Percentiles rank a stretch among this genome's conserved stretches.
phyloP scores from a whole-genome alignment of 345 rosid genomes.

The Hypericum perforatum region DNA sequence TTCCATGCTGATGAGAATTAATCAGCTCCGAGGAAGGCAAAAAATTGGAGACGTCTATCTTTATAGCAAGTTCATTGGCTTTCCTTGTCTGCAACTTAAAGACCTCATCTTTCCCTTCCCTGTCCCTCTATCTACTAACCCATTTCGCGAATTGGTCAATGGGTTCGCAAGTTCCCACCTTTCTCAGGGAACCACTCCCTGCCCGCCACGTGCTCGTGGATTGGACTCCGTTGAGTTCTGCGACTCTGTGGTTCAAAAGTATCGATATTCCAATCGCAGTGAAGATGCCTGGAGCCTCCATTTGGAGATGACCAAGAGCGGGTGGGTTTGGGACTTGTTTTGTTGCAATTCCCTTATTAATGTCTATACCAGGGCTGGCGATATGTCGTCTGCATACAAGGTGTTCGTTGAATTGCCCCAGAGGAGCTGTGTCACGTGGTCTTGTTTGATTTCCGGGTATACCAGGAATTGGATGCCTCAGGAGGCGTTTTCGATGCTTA shows the following conservation, averaged over 20 bases:
- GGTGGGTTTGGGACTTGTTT: slow-evolving; percentile 45
- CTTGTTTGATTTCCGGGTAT: slow-evolving; percentile 71
- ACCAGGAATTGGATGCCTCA: slow-evolving; percentile 35
- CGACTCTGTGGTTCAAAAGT: slow-evolving; percentile 28
- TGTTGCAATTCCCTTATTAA: slow-evolving; percentile 60
- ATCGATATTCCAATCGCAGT: slow-evolving; percentile 18
- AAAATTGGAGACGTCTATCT: too few relatives aligned
- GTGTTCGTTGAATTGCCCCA: slow-evolving; percentile 71
- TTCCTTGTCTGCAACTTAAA: too few relatives aligned
- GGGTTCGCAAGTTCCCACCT: background rate
- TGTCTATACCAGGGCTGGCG: slow-evolving; percentile 33
- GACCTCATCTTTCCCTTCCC: too few relatives aligned
- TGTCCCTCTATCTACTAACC: too few relatives aligned
- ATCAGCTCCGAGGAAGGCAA: too few relatives aligned
- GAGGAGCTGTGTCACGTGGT: slow-evolving; percentile 68
- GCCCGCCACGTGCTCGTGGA: background rate
- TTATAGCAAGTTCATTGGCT: too few relatives aligned
- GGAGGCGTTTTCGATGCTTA: slow-evolving; percentile 44
- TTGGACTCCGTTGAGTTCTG: slow-evolving; percentile 8
- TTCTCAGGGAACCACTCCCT: background rate
- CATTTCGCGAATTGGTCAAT: too few relatives aligned
- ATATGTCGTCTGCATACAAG: slow-evolving; percentile 38
- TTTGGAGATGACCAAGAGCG: slow-evolving; percentile 36
- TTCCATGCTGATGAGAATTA: too few relatives aligned
- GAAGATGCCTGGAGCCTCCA: slow-evolving; percentile 41